These are phyloP conservation scores for Paramecium primaurelia DNA, from an alignment of 73 alveolate species.

Conservation along the genomic window DNA sequence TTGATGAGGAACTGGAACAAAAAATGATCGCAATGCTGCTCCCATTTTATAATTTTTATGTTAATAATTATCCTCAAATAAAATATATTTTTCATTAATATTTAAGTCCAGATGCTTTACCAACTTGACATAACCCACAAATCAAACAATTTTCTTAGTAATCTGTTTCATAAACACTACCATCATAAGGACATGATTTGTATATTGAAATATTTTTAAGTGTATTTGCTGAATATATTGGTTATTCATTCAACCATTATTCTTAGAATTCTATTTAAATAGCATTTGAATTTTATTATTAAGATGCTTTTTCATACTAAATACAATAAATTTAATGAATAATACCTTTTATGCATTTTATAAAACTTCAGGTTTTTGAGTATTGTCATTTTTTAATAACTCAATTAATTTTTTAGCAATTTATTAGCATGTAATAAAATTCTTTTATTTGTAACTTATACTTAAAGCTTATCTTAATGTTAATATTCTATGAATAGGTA, in stretches of 20 bases:
- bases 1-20: constrained; percentile 11
- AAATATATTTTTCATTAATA: not conserved
- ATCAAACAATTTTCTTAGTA: not conserved
- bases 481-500: constrained; percentile 46
- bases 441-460: constrained; percentile 41
- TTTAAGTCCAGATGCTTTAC: not conserved
- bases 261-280: constrained; percentile 36
- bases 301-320: constrained; percentile 46
- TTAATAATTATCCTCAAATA: not conserved
- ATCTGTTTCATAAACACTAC: not conserved
- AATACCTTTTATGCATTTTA: constrained; percentile 52
- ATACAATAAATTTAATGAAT: not conserved
- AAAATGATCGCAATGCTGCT: constrained; percentile 25
- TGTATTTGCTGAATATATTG: not conserved
- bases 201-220: not conserved
- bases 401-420: constrained; percentile 54
- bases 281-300: constrained; percentile 26
- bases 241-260: constrained; percentile 35
- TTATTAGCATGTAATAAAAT: constrained; percentile 47
- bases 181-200: constrained; percentile 23
- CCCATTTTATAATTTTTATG: not conserved
- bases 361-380: constrained; percentile 59
- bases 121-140: constrained; percentile 10
- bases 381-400: constrained; percentile 8
- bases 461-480: constrained; percentile 52